Base-by-base conservation (phyloP, 2,329 filamentous ascomycete species). In the Myriosclerotinia curreyana region DNA sequence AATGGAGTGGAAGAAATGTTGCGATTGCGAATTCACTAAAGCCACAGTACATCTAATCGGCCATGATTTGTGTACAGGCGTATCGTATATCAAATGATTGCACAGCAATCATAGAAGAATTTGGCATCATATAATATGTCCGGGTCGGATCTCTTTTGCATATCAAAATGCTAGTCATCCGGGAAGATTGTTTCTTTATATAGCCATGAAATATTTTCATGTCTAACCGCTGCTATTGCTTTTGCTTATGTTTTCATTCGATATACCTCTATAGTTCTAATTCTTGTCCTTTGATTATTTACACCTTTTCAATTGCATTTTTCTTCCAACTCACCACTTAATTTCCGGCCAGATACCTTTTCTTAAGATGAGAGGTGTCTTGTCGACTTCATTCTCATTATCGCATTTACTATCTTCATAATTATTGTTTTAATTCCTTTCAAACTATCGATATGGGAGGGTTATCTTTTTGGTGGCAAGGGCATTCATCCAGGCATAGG, bases 221-320 rank as follows among this genome's bases (percentile, higher is more conserved):
- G 12, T 22, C 9, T 5, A n/a, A 44, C 40, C 12, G 2, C 7
- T 49, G 7, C n/a, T 50, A 4, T 22, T 59, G 25, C 22, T 60
- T 28, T 28, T 51, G 14, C 17, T 40, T 44, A 9, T 49, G n/a
- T 31, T n/a, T 34, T 9, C 9, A 22, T 54, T 34, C 22, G 15
- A 46, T 50, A 60, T 22, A 59, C 61, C 54, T 51, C 38, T 51
- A 31, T n/a, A 42, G 25, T 40, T 60, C 20, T 40, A 40, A 31
- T 28, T n/a, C 34, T 52, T 40, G 17, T 40, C 9, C 20, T 60
- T 50, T 38, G n/a, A 7, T 20, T 46, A 8, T 50, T 36, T 50
- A 11, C 31, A 38, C 9, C 34, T 14, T 60, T 40, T 46, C n/a
- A 17, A 31, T 15, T 60, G 25, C 40, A 50, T n/a, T 52, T 60